phyloP scores from a whole-genome alignment of 2,329 filamentous ascomycete genomes.

The Sporothrix dimorphospora region DNA sequence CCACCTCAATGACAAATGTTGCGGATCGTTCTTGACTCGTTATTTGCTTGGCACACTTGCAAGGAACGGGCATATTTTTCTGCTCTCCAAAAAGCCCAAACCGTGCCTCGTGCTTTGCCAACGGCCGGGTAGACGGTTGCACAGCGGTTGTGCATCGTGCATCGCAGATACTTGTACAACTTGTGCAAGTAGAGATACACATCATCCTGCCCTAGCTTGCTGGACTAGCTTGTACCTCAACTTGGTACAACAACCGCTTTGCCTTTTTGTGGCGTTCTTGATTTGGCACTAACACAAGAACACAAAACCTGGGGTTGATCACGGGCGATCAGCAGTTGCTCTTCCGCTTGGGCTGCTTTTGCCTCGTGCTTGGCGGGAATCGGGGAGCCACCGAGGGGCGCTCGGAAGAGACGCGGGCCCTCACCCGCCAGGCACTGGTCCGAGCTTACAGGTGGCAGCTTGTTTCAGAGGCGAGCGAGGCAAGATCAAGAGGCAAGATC shows the following conservation, averaged over 20 bases:
- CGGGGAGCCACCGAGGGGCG: not conserved
- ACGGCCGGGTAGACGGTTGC: constrained; percentile 13
- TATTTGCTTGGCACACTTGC: constrained; percentile 7
- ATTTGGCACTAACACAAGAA: not conserved
- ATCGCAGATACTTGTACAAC: not conserved
- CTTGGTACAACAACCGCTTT: constrained; percentile 19
- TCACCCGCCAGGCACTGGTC: constrained; percentile 9
- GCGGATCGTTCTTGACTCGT: not conserved
- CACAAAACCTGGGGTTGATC: constrained; percentile 5
- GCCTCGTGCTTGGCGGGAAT: not conserved
- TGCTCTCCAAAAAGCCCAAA: not conserved
- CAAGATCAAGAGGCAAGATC: not conserved
- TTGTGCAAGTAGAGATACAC: not conserved
- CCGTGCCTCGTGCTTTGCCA: not conserved
- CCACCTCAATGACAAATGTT: too few species aligned
- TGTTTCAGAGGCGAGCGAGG: constrained; percentile 7
- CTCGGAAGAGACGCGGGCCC: not conserved
- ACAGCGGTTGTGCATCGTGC: not conserved
- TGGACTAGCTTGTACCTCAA: not conserved
- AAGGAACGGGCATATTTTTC: not conserved
- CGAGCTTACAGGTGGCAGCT: not conserved
- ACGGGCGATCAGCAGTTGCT: constrained; percentile 18
- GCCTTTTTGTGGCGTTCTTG: not conserved
- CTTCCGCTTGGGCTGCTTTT: constrained; percentile 4
- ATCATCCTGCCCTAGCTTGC: not conserved